phyloP scores from a whole-genome alignment of 2,329 filamentous ascomycete genomes.

The Scleromitrula shiraiana region DNA sequence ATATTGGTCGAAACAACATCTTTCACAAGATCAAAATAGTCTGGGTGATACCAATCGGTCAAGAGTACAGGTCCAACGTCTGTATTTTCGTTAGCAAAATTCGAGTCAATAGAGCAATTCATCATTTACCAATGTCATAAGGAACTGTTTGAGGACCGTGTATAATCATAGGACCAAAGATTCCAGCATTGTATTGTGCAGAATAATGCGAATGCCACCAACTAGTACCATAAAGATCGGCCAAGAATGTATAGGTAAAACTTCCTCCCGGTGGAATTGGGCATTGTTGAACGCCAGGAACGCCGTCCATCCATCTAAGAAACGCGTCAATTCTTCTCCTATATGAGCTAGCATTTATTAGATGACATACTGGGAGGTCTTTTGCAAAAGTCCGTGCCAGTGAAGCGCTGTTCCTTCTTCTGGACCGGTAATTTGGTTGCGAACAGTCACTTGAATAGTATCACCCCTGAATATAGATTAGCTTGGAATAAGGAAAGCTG shows the following conservation, averaged over 20 bases:
- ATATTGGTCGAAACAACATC: slow-evolving; percentile 27
- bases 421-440: slow-evolving; percentile 53
- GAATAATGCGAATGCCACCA: slow-evolving; percentile 57
- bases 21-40: slow-evolving; percentile 41
- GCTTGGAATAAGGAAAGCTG: background rate
- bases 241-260: slow-evolving; percentile 25
- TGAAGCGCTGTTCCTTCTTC: slow-evolving; percentile 33
- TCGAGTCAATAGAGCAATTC: background rate
- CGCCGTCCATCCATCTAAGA: slow-evolving; percentile 32
- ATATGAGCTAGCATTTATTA: too few species aligned
- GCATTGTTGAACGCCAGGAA: slow-evolving; percentile 50
- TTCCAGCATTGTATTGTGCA: slow-evolving; percentile 43
- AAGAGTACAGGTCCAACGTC: slow-evolving; percentile 45
- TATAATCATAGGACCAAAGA: slow-evolving; percentile 53
- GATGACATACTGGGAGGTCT: slow-evolving; percentile 15
- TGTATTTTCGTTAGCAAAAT: slow-evolving; percentile 1
- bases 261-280: slow-evolving; percentile 45
- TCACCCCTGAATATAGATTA: slow-evolving; percentile 25
- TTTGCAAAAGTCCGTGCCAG: slow-evolving; percentile 43
- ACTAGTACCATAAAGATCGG: slow-evolving; percentile 4
- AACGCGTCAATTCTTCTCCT: slow-evolving; percentile 9
- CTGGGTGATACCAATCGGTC: slow-evolving; percentile 33
- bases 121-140: slow-evolving; percentile 44
- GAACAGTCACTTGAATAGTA: slow-evolving; percentile 53
- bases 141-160: slow-evolving; percentile 48